These are phyloP conservation scores for Mycena rosella DNA, from an alignment of 768 basidiomycete genomes.

Conservation along the genomic window DNA sequence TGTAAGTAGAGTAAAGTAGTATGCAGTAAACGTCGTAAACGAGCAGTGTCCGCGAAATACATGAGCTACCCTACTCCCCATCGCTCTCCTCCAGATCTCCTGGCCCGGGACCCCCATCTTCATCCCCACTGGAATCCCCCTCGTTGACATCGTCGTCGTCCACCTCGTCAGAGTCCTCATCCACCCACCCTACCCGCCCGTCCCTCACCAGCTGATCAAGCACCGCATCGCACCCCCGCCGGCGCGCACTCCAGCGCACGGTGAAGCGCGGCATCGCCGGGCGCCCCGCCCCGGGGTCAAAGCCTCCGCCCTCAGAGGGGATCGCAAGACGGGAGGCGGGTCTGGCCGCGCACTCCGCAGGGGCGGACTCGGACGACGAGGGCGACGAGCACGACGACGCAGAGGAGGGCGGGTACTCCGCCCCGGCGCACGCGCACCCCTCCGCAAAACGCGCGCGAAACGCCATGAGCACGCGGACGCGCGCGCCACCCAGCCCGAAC, in stretches of 20 bases:
- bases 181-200: slow-evolving; percentile 39
- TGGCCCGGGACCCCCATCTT: too few relatives aligned
- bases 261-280: slow-evolving; percentile 34
- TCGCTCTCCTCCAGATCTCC: background rate
- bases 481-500: slow-evolving; percentile 30
- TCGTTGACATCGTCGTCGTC: slow-evolving; percentile 7
- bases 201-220: slow-evolving; percentile 54
- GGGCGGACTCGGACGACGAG: background rate
- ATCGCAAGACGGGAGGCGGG: background rate
- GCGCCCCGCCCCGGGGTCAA: slow-evolving; percentile 51
- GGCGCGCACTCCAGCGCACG: slow-evolving; percentile 19
- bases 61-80: too few relatives aligned
- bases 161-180: slow-evolving; percentile 10
- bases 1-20: slow-evolving; percentile 11
- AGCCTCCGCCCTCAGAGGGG: background rate
- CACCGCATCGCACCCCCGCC: slow-evolving; percentile 47
- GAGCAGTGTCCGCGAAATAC: slow-evolving; percentile 3
- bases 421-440: background rate
- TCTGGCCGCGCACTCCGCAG: background rate
- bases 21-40: slow-evolving; percentile 6
- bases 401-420: slow-evolving; percentile 16
- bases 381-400: slow-evolving; percentile 17
- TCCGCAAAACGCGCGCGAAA: slow-evolving; percentile 26
- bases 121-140: slow-evolving; percentile 14
- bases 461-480: slow-evolving; percentile 19